Percentiles rank a stretch among this genome's conserved stretches.
Conservation (phyloP, 2,329 filamentous ascomycete species). For the Paecilomyces formosus region DNA sequence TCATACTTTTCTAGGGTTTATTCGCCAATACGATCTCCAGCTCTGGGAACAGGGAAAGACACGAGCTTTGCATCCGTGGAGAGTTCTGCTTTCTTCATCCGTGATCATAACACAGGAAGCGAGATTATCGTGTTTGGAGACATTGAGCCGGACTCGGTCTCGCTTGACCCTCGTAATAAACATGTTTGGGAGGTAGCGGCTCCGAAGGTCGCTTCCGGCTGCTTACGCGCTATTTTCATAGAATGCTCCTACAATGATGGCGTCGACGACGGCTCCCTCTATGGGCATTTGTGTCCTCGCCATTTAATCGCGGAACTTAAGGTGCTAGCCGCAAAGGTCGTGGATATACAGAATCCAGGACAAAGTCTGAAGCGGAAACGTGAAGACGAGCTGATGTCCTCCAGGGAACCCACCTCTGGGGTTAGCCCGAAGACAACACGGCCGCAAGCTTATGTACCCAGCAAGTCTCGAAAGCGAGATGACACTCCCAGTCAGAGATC, state of each 20-base stretch:
- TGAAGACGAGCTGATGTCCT: constrained; percentile 9
- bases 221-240: constrained; percentile 77
- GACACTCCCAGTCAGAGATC: neutral
- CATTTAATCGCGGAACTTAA: constrained; percentile 75
- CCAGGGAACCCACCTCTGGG: constrained; percentile 3
- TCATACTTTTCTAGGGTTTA: constrained; percentile 15
- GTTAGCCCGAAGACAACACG: constrained; percentile 20
- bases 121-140: constrained; percentile 95
- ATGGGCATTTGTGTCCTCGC: constrained; percentile 78
- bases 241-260: constrained; percentile 90
- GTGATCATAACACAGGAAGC: constrained; percentile 59
- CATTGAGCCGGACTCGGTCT: constrained; percentile 84
- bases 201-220: constrained; percentile 67
- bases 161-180: constrained; percentile 71
- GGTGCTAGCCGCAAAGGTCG: constrained; percentile 63
- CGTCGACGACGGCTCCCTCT: constrained; percentile 69
- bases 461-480: neutral
- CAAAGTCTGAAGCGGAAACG: constrained; percentile 38
- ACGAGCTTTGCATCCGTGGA: constrained; percentile 42
- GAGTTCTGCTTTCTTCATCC: constrained; percentile 89
- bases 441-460: constrained; percentile 1
- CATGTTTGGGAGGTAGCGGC: constrained; percentile 83
- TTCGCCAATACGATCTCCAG: constrained; percentile 23
- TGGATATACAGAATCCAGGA: constrained; percentile 39
- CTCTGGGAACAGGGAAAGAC: constrained; percentile 11